Evolutionary conservation across 192 early-diverging fungal genomes (phyloP).

Genomic region (Coemansia sp.): DNA sequence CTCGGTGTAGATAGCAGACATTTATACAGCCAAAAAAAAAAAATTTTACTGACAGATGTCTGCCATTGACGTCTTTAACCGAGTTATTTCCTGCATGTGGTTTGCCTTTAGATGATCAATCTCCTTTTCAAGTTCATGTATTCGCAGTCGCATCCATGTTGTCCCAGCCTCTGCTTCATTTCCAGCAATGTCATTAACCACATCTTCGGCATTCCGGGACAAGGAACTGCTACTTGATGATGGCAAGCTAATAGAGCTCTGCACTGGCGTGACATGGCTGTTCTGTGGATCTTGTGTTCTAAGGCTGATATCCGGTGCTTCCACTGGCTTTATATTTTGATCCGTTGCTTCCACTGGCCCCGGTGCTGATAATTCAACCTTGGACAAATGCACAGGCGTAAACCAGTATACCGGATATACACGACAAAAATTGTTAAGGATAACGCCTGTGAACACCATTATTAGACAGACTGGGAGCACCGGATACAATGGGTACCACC

Average conservation of each 20-base stretch:
- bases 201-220: neutral
- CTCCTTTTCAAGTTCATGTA: conserved; percentile 36
- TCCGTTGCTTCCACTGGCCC: neutral
- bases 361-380: neutral
- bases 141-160: conserved; percentile 33
- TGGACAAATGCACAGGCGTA: conserved; percentile 26
- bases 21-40: neutral
- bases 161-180: conserved; percentile 30
- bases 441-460: conserved; percentile 29
- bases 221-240: neutral
- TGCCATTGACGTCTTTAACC: neutral
- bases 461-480: conserved; percentile 36
- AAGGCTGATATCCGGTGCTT: neutral
- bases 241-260: neutral
- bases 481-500: conserved; percentile 54
- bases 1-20: neutral
- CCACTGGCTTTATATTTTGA: neutral
- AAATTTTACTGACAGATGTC: neutral
- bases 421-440: conserved; percentile 44
- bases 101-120: conserved; percentile 1
- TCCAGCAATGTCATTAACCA: conserved; percentile 15
- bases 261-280: neutral
- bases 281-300: neutral
- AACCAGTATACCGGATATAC: conserved; percentile 53
- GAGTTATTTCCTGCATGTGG: neutral